A percentile compares a stretch with the other conserved stretches of the same genome.
phyloP scores from a whole-genome alignment of 352 stramenopile genomes.

The Phytopythium vexans region DNA sequence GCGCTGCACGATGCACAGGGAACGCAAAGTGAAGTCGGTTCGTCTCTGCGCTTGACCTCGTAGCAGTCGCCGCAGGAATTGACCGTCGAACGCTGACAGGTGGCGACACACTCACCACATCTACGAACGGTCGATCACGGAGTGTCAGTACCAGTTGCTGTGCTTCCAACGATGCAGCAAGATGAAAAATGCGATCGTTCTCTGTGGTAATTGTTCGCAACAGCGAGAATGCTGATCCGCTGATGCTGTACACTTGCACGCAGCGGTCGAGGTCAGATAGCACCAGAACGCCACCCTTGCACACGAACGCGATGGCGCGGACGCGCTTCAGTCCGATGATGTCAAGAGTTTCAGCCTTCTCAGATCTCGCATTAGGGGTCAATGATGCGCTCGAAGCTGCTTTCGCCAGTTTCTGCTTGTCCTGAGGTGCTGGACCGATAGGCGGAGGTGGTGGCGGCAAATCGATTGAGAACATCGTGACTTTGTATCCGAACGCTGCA shows the following conservation, averaged over 20 bases:
- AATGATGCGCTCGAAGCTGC: no score
- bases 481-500: neutral
- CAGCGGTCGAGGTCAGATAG: conserved; percentile 27
- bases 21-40: conserved; percentile 30
- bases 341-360: no score
- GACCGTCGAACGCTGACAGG: no score
- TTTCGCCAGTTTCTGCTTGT: no score
- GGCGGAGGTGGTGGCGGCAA: no score
- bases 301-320: conserved; percentile 21
- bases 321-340: conserved; percentile 6
- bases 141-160: conserved; percentile 19
- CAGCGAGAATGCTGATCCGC: conserved; percentile 11
- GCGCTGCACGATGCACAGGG: conserved; percentile 30
- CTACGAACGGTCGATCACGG: conserved; percentile 22
- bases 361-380: no score
- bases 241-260: conserved; percentile 7
- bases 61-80: no score
- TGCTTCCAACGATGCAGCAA: conserved; percentile 7
- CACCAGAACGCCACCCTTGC: conserved; percentile 15
- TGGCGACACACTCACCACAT: neutral
- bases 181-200: conserved; percentile 19
- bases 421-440: no score
- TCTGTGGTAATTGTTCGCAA: neutral
- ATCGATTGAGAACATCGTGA: conserved; percentile 26
- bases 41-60: neutral